phyloP scores from a whole-genome alignment of 108 stramenopile species.

The Pseudonitzschia multiseries region DNA sequence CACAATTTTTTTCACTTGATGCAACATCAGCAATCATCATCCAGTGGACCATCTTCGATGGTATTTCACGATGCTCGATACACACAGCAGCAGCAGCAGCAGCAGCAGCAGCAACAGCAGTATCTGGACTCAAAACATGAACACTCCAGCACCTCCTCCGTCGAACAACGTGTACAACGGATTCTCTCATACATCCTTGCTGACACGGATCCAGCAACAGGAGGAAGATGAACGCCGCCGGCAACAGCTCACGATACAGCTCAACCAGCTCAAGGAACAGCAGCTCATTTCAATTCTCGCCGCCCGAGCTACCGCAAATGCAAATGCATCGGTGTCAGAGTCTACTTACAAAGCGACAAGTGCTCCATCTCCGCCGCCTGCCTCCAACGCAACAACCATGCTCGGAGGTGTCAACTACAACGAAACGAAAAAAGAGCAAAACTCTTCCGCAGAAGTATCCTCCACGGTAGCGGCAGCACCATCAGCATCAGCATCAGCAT shows the following conservation, averaged over 20 bases:
- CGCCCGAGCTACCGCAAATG: not conserved
- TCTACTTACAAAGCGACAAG: not conserved
- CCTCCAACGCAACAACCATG: not conserved
- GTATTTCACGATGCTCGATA: not conserved
- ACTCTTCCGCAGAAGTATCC: not conserved
- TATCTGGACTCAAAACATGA: not conserved
- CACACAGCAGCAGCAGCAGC: not conserved
- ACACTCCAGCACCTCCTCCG: not conserved
- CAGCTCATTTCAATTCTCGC: not conserved
- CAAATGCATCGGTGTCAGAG: not conserved
- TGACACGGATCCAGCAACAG: slow-evolving; percentile 1
- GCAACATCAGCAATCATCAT: not conserved
- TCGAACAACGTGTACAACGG: not conserved
- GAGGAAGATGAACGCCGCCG: slow-evolving; percentile 7
- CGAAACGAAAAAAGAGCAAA: not conserved
- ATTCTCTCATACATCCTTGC: not conserved
- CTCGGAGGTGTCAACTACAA: slow-evolving; percentile 7
- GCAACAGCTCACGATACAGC: not conserved
- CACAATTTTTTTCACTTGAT: not conserved
- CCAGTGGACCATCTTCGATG: not conserved
- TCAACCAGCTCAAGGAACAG: not conserved
- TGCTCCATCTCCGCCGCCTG: not conserved
- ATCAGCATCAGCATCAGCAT: no score
- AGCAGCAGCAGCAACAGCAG: not conserved
- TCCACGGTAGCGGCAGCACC: not conserved